Conservation (phyloP, 306 rosid genomes). For the Pterocarpus santalinus region DNA sequence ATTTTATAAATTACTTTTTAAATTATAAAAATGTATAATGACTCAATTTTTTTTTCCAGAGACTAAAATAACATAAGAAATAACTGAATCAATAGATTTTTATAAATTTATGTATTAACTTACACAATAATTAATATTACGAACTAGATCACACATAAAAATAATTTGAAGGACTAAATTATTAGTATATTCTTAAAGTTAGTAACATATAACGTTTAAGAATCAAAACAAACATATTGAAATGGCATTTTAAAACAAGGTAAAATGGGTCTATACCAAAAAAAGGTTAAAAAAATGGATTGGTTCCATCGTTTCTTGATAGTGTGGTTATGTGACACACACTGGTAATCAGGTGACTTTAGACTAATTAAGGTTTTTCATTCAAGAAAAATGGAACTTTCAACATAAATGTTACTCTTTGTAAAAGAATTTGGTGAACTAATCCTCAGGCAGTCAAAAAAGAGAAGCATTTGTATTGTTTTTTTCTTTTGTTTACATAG, state of each 20-base stretch:
- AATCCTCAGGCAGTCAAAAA: conserved; percentile 59
- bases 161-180: too few species aligned
- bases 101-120: too few species aligned
- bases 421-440: conserved; percentile 51
- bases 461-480: conserved; percentile 1
- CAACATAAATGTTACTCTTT: not conserved
- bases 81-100: too few species aligned
- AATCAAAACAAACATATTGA: not conserved
- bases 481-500: not conserved
- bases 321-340: not conserved
- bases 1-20: too few species aligned
- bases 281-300: too few species aligned
- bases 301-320: conserved; percentile 5
- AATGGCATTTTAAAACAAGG: not conserved
- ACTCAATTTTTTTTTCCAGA: too few species aligned
- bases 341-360: not conserved
- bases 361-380: not conserved
- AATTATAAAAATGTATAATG: too few species aligned
- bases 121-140: too few species aligned
- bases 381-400: not conserved
- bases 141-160: too few species aligned
- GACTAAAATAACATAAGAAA: too few species aligned
- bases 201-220: too few species aligned
- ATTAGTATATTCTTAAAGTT: too few species aligned
- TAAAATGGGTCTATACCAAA: not conserved